These are phyloP conservation scores for Pseudogymnoascus sp. DNA, from an alignment of 2,329 filamentous ascomycete species.

Conservation along the genomic window DNA sequence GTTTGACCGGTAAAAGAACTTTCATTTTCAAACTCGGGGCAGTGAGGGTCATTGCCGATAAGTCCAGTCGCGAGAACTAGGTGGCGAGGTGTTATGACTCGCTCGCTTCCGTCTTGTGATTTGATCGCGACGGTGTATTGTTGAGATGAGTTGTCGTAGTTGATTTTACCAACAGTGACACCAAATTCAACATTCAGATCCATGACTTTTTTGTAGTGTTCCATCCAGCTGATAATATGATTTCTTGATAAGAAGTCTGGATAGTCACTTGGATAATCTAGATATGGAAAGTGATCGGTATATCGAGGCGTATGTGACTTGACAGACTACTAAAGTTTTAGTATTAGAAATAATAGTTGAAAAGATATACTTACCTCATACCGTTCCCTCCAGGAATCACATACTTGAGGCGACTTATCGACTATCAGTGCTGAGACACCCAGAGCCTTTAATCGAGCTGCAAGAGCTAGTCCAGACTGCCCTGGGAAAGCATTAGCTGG, in stretches of 20 bases:
- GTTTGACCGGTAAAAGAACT: conserved; percentile 34
- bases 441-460: neutral
- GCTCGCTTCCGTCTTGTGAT: conserved; percentile 20
- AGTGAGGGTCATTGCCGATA: conserved; percentile 30
- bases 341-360: neutral
- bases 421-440: neutral
- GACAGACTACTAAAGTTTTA: neutral
- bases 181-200: conserved; percentile 39
- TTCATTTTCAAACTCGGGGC: conserved; percentile 34
- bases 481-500: neutral
- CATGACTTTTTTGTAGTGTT: conserved; percentile 40
- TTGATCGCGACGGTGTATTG: conserved; percentile 33
- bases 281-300: conserved; percentile 24
- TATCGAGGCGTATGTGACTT: neutral
- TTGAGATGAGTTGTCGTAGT: conserved; percentile 26
- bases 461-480: neutral
- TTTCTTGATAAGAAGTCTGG: conserved; percentile 38
- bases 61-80: conserved; percentile 42
- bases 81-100: conserved; percentile 33
- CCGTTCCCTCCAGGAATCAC: neutral
- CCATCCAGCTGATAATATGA: conserved; percentile 41
- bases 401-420: neutral
- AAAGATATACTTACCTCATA: neutral
- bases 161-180: conserved; percentile 32
- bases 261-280: conserved; percentile 35